A percentile compares a stretch with the other conserved stretches of the same genome.
Conservation (phyloP, 2,329 filamentous ascomycete species). For the Pestalotiopsis sp. region DNA sequence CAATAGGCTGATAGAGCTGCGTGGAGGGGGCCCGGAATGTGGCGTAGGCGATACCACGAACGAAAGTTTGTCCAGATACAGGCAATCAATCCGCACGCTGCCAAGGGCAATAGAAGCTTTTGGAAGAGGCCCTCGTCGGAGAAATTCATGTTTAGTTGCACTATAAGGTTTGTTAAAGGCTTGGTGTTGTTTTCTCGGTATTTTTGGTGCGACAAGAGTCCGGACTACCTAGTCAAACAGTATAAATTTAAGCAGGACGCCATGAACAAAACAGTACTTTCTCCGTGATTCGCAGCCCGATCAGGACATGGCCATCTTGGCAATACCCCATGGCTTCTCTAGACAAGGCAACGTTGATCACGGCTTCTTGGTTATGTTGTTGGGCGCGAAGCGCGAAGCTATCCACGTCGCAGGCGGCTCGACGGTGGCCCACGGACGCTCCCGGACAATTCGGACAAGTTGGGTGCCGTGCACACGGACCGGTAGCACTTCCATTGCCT, state of each 20-base stretch:
- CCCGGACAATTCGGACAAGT: neutral
- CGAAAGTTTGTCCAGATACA: conserved; percentile 4
- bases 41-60: conserved; percentile 39
- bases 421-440: neutral
- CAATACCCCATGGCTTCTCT: too few species aligned
- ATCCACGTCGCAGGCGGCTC: neutral
- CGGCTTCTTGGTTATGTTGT: neutral
- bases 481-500: neutral
- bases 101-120: neutral
- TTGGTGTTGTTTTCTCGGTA: neutral
- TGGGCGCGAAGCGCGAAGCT: neutral
- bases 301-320: too few species aligned
- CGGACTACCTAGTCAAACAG: too few species aligned
- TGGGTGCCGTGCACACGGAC: neutral
- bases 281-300: too few species aligned
- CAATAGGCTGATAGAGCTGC: conserved; percentile 43
- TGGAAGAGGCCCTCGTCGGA: neutral
- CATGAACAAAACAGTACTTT: too few species aligned
- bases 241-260: too few species aligned
- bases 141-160: neutral
- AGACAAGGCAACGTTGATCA: neutral
- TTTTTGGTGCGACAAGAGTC: neutral
- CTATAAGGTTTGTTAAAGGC: neutral
- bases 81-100: neutral
- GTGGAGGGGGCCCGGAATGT: conserved; percentile 40